phyloP scores from a whole-genome alignment of 495 filamentous ascomycete species.

The Letharia columbiana region DNA sequence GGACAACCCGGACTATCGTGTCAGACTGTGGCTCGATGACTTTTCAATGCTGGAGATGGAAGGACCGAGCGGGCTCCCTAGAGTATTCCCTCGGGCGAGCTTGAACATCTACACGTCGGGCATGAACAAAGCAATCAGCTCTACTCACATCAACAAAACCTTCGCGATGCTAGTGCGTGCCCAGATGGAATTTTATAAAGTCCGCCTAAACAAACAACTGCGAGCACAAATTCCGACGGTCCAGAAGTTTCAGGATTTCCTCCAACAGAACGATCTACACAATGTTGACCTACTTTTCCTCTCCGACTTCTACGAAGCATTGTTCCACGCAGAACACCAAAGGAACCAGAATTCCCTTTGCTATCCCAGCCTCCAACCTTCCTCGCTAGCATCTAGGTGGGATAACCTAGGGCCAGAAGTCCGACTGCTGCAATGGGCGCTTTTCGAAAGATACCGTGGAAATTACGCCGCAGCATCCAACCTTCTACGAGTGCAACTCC shows the following conservation, averaged over 20 bases:
- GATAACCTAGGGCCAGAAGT: neutral
- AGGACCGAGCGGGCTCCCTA: neutral
- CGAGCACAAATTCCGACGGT: neutral
- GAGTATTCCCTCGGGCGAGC: neutral
- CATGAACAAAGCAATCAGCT: neutral
- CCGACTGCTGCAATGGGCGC: neutral
- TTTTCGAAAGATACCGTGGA: neutral
- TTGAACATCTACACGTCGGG: neutral
- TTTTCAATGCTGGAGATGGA: conserved; percentile 2
- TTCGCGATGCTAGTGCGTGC: neutral
- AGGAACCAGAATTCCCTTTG: neutral
- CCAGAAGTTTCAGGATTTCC: neutral
- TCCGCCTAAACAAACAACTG: neutral
- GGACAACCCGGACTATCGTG: neutral
- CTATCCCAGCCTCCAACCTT: neutral
- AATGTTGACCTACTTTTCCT: neutral
- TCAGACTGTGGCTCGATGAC: neutral
- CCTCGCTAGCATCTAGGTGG: neutral
- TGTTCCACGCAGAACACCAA: neutral
- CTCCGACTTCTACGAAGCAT: neutral
- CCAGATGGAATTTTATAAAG: neutral
- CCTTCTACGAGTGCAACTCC: neutral
- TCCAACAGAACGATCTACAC: neutral
- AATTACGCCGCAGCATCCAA: conserved; percentile 1
- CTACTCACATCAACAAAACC: neutral